phyloP scores from a whole-genome alignment of 495 filamentous ascomycete genomes.

The Geopyxis carbonaria region DNA sequence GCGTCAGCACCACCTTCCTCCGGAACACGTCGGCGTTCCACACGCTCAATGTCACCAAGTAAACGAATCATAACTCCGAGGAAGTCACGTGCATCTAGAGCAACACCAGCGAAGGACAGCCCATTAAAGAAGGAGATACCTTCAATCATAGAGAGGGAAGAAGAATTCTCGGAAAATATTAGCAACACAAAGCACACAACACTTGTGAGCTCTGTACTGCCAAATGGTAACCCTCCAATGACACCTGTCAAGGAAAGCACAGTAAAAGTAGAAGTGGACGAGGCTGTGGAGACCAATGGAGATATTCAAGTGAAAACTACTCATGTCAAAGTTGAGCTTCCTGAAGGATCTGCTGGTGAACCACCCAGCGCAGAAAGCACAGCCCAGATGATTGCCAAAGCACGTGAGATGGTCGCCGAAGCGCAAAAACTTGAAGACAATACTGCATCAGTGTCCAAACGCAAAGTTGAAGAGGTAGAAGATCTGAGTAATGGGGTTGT shows the following conservation, averaged over 20 bases:
- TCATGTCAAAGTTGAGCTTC: conserved; percentile 62
- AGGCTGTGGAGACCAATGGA: conserved; percentile 35
- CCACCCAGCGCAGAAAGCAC: conserved; percentile 57
- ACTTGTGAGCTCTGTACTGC: conserved; percentile 8
- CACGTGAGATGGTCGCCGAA: conserved; percentile 77
- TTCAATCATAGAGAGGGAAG: conserved; percentile 25
- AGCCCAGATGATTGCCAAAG: conserved; percentile 63
- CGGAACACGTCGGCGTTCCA: conserved; percentile 30
- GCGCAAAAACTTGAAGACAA: conserved; percentile 43
- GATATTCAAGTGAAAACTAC: conserved; percentile 53
- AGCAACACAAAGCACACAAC: conserved; percentile 19
- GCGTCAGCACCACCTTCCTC: conserved; percentile 30
- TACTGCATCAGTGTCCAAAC: conserved; percentile 39
- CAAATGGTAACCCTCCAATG: not conserved
- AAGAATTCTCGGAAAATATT: conserved; percentile 17
- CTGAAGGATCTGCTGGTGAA: conserved; percentile 43
- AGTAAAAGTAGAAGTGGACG: conserved; percentile 51
- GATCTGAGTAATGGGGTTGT: conserved; percentile 28
- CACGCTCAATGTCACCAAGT: conserved; percentile 38
- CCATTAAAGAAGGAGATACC: conserved; percentile 25
- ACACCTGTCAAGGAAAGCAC: conserved; percentile 9
- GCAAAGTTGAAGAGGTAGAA: conserved; percentile 62
- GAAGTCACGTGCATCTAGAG: conserved; percentile 51
- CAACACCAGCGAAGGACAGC: conserved; percentile 32
- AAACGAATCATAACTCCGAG: conserved; percentile 46